These are phyloP conservation scores for Cladophialophora bantiana DNA, from an alignment of 2,329 filamentous ascomycete genomes.

Conservation along the genomic window DNA sequence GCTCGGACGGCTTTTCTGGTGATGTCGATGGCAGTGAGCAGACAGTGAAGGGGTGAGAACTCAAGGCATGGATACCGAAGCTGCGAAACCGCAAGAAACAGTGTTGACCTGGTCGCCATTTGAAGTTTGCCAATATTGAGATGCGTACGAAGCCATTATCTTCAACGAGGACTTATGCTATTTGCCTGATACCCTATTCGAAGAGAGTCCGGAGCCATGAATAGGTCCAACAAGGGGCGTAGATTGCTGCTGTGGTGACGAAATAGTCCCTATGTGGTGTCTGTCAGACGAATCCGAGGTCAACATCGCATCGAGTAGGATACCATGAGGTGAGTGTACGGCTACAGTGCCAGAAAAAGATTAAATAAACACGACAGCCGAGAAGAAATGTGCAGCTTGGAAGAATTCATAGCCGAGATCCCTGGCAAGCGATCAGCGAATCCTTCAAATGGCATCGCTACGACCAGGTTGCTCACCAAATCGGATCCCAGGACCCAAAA, in stretches of 20 bases:
- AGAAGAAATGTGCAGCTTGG: slow-evolving; percentile 63
- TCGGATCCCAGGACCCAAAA: slow-evolving; percentile 59
- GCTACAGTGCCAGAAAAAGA: slow-evolving; percentile 68
- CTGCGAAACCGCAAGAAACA: slow-evolving; percentile 60
- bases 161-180: no score
- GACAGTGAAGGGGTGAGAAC: slow-evolving; percentile 64
- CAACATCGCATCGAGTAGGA: not conserved
- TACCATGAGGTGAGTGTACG: slow-evolving; percentile 62
- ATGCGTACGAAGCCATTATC: slow-evolving; percentile 54
- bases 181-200: no score
- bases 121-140: slow-evolving; percentile 52
- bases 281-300: not conserved
- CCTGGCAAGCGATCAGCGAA: slow-evolving; percentile 44
- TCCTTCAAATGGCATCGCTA: not conserved
- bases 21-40: slow-evolving; percentile 54
- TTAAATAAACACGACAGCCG: slow-evolving; percentile 63
- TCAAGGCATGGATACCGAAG: slow-evolving; percentile 53
- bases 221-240: slow-evolving; percentile 57
- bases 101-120: slow-evolving; percentile 63
- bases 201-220: slow-evolving; percentile 57
- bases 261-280: slow-evolving; percentile 64
- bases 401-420: slow-evolving; percentile 67
- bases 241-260: slow-evolving; percentile 62
- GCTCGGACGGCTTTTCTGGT: slow-evolving; percentile 32
- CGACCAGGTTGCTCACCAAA: slow-evolving; percentile 53